These are phyloP conservation scores for Fusarium tjaetaba DNA, from an alignment of 2,329 filamentous ascomycete species.

Conservation along the genomic window DNA sequence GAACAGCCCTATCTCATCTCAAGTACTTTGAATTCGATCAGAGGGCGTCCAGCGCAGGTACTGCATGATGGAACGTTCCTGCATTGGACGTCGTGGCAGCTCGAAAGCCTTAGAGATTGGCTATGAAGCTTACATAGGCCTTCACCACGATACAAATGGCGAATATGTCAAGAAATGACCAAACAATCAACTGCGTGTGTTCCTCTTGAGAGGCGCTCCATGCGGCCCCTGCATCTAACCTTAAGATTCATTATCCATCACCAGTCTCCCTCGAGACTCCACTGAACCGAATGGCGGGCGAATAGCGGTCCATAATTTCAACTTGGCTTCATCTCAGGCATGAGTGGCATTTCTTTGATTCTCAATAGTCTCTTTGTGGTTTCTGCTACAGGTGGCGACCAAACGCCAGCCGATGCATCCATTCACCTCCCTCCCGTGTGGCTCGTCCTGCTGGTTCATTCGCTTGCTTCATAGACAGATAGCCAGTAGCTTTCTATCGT, in stretches of 20 bases:
- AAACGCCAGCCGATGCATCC: slow-evolving; percentile 37
- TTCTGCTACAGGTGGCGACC: slow-evolving; percentile 43
- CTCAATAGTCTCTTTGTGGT: slow-evolving; percentile 42
- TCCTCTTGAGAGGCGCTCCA: not conserved
- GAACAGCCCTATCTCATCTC: not conserved
- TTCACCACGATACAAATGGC: not conserved
- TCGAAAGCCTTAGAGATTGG: slow-evolving; percentile 3
- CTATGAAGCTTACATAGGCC: not conserved
- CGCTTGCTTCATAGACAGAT: slow-evolving; percentile 29
- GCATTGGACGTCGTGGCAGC: slow-evolving; percentile 6
- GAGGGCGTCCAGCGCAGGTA: not conserved
- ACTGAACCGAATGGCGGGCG: not conserved
- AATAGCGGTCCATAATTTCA: not conserved
- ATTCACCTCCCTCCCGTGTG: slow-evolving; percentile 34
- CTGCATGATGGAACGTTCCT: not conserved
- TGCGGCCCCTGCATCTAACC: not conserved
- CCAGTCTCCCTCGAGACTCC: slow-evolving; percentile 5
- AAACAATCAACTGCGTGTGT: not conserved
- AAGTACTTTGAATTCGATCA: not conserved
- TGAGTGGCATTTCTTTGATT: slow-evolving; percentile 44
- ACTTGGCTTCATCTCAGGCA: not conserved
- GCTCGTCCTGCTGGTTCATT: slow-evolving; percentile 35
- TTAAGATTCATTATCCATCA: not conserved
- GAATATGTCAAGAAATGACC: slow-evolving; percentile 2
- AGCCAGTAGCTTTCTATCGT: slow-evolving; percentile 21